Conservation (phyloP, 2,329 filamentous ascomycete genomes). For the Diatrype stigma region DNA sequence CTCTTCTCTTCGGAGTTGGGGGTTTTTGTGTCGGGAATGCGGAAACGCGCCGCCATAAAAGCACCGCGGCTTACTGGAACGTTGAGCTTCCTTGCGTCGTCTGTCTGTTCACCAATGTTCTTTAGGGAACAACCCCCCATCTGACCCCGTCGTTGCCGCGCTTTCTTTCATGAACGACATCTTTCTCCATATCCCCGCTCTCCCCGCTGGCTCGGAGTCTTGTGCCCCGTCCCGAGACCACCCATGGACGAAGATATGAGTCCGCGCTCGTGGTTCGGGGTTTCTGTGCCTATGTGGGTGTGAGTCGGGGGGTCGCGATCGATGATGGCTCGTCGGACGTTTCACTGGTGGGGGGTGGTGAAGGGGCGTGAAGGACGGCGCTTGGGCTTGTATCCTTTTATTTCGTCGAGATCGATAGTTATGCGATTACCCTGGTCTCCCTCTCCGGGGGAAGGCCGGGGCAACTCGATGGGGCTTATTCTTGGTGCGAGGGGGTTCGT, state of each 20-base stretch:
- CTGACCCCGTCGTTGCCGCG: too few species aligned
- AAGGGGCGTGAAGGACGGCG: conserved; percentile 42
- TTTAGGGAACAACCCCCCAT: too few species aligned
- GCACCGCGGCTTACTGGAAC: conserved; percentile 94
- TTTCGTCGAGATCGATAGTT: conserved; percentile 95
- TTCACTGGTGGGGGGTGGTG: conserved; percentile 32
- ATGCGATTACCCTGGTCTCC: conserved; percentile 81
- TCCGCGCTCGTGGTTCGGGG: conserved; percentile 51
- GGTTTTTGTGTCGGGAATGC: conserved; percentile 59
- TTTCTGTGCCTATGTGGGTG: conserved; percentile 12
- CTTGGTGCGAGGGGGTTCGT: conserved; percentile 87
- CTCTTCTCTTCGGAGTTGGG: conserved; percentile 23
- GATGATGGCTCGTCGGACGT: conserved; percentile 26
- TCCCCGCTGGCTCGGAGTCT: conserved; percentile 7
- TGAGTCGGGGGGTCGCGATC: conserved; percentile 13
- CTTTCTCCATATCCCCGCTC: conserved; percentile 14
- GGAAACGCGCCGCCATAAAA: conserved; percentile 99
- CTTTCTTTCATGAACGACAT: too few species aligned
- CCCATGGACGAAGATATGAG: conserved; percentile 85
- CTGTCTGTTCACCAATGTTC: conserved; percentile 29
- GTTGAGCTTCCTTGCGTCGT: conserved; percentile 56
- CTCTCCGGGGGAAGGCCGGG: conserved; percentile 34
- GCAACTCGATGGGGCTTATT: conserved; percentile 99
- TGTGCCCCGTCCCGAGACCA: conserved; percentile 37
- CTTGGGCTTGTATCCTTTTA: conserved; percentile 46